These are phyloP conservation scores for Babesia bovis DNA, from an alignment of 169 alveolate genomes.

Conservation along the genomic window DNA sequence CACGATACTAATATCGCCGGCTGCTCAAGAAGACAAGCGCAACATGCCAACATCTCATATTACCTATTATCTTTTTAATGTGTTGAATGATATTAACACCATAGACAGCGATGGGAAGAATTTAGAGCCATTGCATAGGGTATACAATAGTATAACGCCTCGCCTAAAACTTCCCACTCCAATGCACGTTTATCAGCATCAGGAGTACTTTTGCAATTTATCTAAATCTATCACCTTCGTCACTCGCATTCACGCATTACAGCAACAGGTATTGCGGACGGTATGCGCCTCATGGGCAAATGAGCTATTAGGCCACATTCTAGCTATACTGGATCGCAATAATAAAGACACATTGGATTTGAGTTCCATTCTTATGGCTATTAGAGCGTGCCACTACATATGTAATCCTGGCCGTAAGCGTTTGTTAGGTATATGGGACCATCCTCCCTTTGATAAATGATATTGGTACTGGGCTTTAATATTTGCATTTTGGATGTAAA, in stretches of 20 bases:
- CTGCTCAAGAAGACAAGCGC: not conserved
- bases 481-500: too few relatives aligned
- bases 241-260: constrained; percentile 1
- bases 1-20: not conserved
- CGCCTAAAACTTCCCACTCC: not conserved
- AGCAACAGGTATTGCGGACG: constrained; percentile 18
- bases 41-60: constrained; percentile 7
- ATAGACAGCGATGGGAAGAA: not conserved
- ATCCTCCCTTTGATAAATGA: constrained; percentile 5
- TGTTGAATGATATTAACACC: not conserved
- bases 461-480: too few relatives aligned
- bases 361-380: not conserved
- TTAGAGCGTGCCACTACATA: constrained; percentile 9
- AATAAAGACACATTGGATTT: not conserved
- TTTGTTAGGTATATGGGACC: constrained; percentile 30
- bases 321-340: not conserved
- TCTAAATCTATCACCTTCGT: constrained; percentile 2
- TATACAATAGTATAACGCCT: not conserved
- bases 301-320: not conserved
- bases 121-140: not conserved
- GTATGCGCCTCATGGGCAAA: constrained; percentile 8
- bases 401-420: not conserved
- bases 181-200: constrained; percentile 17
- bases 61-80: constrained; percentile 36
- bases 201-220: constrained; percentile 23